Conservation (phyloP, 1,284 basidiomycete genomes). For the Boletus sp. region DNA sequence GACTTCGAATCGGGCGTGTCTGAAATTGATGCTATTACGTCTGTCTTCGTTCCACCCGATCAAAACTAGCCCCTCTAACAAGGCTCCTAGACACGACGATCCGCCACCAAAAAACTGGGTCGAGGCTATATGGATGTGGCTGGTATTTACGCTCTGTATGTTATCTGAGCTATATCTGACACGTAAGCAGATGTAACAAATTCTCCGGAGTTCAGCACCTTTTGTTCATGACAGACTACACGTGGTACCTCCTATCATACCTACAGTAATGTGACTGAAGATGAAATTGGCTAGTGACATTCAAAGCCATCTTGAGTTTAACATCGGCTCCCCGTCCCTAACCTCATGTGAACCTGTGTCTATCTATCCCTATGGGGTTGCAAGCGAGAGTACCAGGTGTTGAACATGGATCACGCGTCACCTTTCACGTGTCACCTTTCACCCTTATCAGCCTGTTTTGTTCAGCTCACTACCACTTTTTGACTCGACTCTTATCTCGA, state of each 20-base stretch:
- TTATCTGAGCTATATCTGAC: neutral
- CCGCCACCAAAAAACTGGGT: conserved; percentile 26
- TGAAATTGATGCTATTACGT: conserved; percentile 53
- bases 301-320: neutral
- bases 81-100: conserved; percentile 21
- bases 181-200: conserved; percentile 8
- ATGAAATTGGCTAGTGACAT: neutral
- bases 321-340: neutral
- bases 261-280: neutral
- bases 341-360: neutral
- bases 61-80: neutral
- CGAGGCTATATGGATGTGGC: conserved; percentile 24
- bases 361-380: too few relatives aligned
- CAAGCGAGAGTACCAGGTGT: too few relatives aligned
- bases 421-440: too few relatives aligned
- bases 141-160: conserved; percentile 13
- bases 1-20: conserved; percentile 56
- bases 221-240: neutral
- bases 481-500: too few relatives aligned
- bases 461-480: too few relatives aligned
- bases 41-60: conserved; percentile 15
- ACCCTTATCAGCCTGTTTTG: too few relatives aligned
- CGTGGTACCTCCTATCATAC: neutral
- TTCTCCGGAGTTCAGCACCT: neutral
- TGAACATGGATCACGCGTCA: too few relatives aligned